A percentile compares a stretch with the other conserved stretches of the same genome.
phyloP scores from a whole-genome alignment of 305 asterid genomes.

The Fraxinus greggii region DNA sequence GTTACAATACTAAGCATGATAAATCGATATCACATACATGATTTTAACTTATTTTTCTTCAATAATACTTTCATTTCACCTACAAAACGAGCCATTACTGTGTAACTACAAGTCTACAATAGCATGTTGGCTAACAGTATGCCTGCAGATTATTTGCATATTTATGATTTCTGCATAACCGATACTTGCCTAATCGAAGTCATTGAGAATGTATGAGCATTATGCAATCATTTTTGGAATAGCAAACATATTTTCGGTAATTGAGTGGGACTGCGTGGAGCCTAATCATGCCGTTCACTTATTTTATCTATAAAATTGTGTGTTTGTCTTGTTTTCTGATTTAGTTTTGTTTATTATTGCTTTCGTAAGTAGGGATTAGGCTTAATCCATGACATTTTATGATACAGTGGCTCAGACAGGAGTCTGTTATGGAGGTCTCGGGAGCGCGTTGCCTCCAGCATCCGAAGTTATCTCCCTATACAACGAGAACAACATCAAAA shows the following conservation, averaged over 20 bases:
- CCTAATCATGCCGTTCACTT: background rate
- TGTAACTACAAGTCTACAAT: background rate
- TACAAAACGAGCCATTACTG: background rate
- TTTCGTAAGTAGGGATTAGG: background rate
- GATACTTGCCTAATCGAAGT: background rate
- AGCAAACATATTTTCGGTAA: background rate
- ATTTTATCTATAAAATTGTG: background rate
- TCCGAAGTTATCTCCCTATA: conserved; percentile 39
- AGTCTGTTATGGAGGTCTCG: conserved; percentile 47
- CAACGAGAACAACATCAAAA: conserved; percentile 38
- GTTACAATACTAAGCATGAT: background rate
- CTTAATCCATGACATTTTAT: background rate
- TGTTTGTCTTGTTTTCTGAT: background rate
- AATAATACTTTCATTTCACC: background rate
- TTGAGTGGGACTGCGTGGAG: background rate
- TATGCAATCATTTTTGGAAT: background rate
- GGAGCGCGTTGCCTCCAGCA: conserved; percentile 37
- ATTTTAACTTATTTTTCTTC: background rate
- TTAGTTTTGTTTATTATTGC: background rate
- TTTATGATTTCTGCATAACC: background rate
- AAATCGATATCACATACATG: background rate
- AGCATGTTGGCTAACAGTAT: background rate
- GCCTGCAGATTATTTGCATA: background rate
- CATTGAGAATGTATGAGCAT: background rate
- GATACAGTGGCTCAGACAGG: conserved; percentile 42